A percentile compares a stretch with the other conserved stretches of the same genome.
These are phyloP conservation scores for Neurospora hispaniola DNA, from an alignment of 495 filamentous ascomycete genomes.

Conservation along the genomic window DNA sequence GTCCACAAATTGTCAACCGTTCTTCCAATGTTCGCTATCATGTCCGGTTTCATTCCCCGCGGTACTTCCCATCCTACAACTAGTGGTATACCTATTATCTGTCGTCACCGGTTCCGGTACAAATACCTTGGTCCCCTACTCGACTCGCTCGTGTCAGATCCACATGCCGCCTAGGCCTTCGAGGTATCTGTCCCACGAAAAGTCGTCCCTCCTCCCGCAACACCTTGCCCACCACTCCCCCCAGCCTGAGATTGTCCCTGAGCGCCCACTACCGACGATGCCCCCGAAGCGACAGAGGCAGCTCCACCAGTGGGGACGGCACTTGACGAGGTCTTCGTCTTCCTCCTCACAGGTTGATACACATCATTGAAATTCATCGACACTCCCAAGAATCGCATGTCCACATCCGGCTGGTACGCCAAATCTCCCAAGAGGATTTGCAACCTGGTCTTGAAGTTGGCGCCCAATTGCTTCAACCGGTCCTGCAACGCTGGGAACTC, in stretches of 20 bases:
- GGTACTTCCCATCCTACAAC: neutral
- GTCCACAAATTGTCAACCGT: neutral
- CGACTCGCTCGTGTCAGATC: neutral
- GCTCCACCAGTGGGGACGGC: neutral
- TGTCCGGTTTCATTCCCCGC: neutral
- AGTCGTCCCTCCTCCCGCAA: neutral
- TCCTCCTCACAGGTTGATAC: conserved; percentile 62
- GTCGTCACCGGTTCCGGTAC: neutral
- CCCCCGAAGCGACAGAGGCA: neutral
- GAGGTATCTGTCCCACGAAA: neutral
- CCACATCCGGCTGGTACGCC: conserved; percentile 84
- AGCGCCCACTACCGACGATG: neutral
- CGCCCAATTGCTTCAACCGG: conserved; percentile 57
- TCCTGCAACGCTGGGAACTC: conserved; percentile 66
- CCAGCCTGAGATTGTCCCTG: neutral
- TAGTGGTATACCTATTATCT: neutral
- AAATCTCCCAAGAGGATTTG: conserved; percentile 81
- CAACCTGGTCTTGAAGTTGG: conserved; percentile 62
- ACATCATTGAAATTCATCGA: conserved; percentile 99
- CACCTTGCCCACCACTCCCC: neutral
- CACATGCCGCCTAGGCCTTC: neutral
- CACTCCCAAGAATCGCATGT: conserved; percentile 90
- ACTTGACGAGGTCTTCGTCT: conserved; percentile 29
- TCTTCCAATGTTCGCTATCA: neutral
- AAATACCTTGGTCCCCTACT: neutral